These are phyloP conservation scores for Solanum hybrid DNA, from an alignment of 305 asterid species.

Conservation along the genomic window DNA sequence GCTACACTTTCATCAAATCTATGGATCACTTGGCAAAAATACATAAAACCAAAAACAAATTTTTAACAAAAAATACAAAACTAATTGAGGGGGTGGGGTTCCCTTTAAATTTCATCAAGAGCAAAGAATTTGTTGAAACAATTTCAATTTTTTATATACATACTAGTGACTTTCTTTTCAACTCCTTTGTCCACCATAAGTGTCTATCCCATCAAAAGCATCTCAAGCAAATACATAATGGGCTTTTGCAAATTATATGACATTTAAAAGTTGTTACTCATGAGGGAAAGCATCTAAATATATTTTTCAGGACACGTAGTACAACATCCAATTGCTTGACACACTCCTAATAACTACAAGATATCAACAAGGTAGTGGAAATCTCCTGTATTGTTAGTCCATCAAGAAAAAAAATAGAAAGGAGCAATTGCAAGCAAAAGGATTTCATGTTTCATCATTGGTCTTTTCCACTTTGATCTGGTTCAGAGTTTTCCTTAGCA, in stretches of 20 bases:
- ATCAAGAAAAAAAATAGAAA: neutral
- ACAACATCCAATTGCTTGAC: neutral
- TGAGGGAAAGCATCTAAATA: neutral
- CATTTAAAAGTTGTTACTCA: neutral
- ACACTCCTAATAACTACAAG: neutral
- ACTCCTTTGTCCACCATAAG: neutral
- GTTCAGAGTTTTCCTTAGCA: slow-evolving; percentile 35
- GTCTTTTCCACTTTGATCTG: slow-evolving; percentile 41
- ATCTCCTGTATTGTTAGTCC: neutral
- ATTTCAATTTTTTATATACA: neutral
- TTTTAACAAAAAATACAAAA: neutral
- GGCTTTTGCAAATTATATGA: neutral
- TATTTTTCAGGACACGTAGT: neutral
- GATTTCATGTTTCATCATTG: slow-evolving; percentile 19
- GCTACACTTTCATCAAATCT: neutral
- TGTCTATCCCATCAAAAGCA: neutral
- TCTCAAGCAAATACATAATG: neutral
- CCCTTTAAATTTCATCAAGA: neutral
- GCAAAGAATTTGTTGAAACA: neutral
- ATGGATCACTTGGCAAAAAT: neutral
- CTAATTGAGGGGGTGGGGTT: neutral
- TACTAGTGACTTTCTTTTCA: neutral
- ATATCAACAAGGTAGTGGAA: neutral
- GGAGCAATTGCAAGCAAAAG: neutral
- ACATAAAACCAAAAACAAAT: neutral